Evolutionary conservation across 2,329 filamentous ascomycete species (phyloP).

Genomic region (Colletotrichum liaoningense): DNA sequence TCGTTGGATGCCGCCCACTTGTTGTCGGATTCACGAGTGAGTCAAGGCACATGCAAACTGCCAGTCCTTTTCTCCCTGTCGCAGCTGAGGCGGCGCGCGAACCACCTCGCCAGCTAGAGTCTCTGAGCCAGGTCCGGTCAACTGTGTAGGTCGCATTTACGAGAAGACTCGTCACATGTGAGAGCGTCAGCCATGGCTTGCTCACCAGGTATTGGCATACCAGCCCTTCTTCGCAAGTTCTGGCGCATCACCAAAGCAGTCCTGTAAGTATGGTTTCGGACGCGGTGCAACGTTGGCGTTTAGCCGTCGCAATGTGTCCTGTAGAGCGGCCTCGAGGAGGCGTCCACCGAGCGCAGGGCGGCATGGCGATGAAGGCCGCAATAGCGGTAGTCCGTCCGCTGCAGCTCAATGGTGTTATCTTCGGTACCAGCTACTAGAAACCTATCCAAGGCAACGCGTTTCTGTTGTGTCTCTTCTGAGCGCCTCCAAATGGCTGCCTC

Average conservation of each 20-base stretch:
- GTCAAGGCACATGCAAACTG: conserved; percentile 29
- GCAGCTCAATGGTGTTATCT: background rate
- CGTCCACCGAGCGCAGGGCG: conserved; percentile 8
- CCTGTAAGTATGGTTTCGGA: conserved; percentile 30
- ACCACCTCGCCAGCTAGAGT: conserved; percentile 11
- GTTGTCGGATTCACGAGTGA: conserved; percentile 21
- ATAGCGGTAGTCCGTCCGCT: background rate
- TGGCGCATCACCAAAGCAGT: conserved; percentile 6
- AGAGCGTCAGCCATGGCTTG: conserved; percentile 25
- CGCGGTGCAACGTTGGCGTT: conserved; percentile 23
- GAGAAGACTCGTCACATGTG: conserved; percentile 26
- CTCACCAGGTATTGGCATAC: conserved; percentile 20
- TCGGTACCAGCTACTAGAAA: background rate
- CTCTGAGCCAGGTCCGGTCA: background rate
- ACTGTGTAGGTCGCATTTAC: conserved; percentile 20
- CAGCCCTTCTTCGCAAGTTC: background rate
- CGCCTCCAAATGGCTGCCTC: background rate
- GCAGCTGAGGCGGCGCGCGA: background rate
- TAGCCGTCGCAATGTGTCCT: background rate
- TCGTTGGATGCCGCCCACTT: conserved; percentile 18
- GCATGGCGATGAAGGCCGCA: background rate
- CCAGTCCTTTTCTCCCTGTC: background rate
- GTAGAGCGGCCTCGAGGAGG: background rate
- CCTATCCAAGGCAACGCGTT: background rate
- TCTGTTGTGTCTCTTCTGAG: background rate